These are phyloP conservation scores for Daldinia grandis DNA, from an alignment of 495 filamentous ascomycete genomes.

Conservation along the genomic window DNA sequence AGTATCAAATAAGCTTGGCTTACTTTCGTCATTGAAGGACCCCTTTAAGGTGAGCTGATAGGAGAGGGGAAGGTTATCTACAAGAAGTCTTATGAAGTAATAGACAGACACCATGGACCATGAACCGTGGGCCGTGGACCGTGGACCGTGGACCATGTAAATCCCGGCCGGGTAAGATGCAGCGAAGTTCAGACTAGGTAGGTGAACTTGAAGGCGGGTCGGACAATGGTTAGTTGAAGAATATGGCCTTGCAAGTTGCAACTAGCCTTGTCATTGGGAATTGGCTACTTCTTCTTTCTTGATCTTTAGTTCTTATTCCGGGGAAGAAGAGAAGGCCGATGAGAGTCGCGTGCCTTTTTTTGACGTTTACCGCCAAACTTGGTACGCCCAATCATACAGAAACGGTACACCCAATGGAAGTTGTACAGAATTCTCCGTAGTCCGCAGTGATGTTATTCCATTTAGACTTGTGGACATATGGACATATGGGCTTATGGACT, in stretches of 20 bases:
- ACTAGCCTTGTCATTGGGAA: not conserved
- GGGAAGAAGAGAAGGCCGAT: not conserved
- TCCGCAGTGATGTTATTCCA: conserved; percentile 19
- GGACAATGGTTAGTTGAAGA: conserved; percentile 22
- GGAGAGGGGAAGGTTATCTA: conserved; percentile 24
- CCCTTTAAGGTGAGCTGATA: conserved; percentile 26
- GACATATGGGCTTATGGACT: not conserved
- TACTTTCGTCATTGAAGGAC: conserved; percentile 60
- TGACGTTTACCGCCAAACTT: conserved; percentile 37
- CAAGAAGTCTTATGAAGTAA: conserved; percentile 25
- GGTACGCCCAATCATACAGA: not conserved
- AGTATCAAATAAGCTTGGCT: conserved; percentile 62
- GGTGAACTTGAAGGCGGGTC: conserved; percentile 12
- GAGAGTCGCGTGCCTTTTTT: conserved; percentile 13
- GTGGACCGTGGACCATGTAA: not conserved
- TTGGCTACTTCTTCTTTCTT: conserved; percentile 3
- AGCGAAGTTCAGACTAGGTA: conserved; percentile 10
- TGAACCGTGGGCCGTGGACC: not conserved
- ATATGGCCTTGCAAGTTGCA: conserved; percentile 7
- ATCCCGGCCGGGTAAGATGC: conserved; percentile 16
- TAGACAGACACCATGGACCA: conserved; percentile 24
- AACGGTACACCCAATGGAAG: conserved; percentile 13
- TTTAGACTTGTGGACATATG: not conserved
- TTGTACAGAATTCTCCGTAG: conserved; percentile 17
- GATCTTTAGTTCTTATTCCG: not conserved